Evolutionary conservation across 257 asterid species (phyloP), one percentile per base, ranked within the genome.

Genomic region (Lantana camara): DNA sequence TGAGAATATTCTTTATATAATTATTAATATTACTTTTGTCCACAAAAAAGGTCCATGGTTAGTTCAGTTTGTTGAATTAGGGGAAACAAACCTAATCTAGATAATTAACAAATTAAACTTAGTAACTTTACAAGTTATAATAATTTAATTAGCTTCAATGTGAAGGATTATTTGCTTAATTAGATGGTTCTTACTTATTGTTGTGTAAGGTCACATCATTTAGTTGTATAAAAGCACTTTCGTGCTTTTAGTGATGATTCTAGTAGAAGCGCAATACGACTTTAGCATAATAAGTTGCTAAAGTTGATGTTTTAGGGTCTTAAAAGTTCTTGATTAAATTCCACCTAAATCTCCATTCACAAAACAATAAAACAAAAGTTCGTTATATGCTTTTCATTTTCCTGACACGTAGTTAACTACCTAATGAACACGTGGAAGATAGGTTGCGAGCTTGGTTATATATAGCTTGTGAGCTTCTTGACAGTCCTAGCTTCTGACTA

Each of bases 61-160:
- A 34, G 35, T n/a, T n/a, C n/a, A n/a, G n/a, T 66, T 67, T 9
- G 73, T 34, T 22, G 22, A 34, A 16, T 19, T 41, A 40, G 49
- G 68, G 64, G 58, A 52, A 60, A 53, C 44, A 69, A 45, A 53
- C 41, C 48, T 30, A 60, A 53, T 40, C 63, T 35, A 52, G 19
- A 23, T n/a, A n/a, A n/a, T n/a, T 67, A 20, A 57, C 37, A 20
- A 27, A 40, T 24, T 45, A n/a, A 54, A 51, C 30, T 30, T 21
- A 24, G 29, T 20, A 60, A 22, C 37, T 70, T 44, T 0, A 32
- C 7, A 35, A 4, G 40, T 35, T 2, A 35, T 35, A 35, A 35
- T 35, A 35, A 35, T 35, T 35, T 3, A 7, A 35, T 4, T 48
- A 52, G 51, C 21, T 45, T 45, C 22, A 15, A 5, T 48, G 29